These are phyloP conservation scores for Thalia dealbata DNA, from an alignment of 176 grass and related monocot species.

Conservation along the genomic window DNA sequence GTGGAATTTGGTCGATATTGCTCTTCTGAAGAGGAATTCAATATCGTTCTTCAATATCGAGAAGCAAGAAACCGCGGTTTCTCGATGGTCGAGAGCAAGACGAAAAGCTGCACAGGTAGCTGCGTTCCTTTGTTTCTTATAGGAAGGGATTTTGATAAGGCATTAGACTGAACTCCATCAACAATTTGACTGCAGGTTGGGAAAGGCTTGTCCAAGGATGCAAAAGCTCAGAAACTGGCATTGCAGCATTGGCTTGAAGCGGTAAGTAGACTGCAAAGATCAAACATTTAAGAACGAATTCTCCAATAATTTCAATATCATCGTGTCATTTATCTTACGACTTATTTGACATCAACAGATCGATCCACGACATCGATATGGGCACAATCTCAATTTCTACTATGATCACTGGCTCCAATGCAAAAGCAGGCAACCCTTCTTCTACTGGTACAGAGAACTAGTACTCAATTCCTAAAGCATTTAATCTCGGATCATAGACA, in stretches of 20 bases:
- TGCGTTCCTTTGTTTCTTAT: background rate
- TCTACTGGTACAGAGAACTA: slow-evolving; percentile 47
- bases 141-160: background rate
- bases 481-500: background rate
- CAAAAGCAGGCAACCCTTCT: slow-evolving; percentile 80
- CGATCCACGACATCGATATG: slow-evolving; percentile 82
- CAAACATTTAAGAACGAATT: background rate
- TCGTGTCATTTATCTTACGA: background rate
- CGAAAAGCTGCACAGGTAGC: slow-evolving; percentile 63
- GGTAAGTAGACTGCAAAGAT: slow-evolving; percentile 21
- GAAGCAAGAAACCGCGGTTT: slow-evolving; percentile 61
- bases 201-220: slow-evolving; percentile 79
- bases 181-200: slow-evolving; percentile 40
- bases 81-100: slow-evolving; percentile 76
- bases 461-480: no score
- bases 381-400: slow-evolving; percentile 88
- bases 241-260: slow-evolving; percentile 97
- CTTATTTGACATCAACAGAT: slow-evolving; percentile 40
- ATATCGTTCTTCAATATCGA: slow-evolving; percentile 68
- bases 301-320: no score
- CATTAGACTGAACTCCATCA: slow-evolving; percentile 1
- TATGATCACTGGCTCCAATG: slow-evolving; percentile 63
- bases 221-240: slow-evolving; percentile 76
- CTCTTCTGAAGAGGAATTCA: slow-evolving; percentile 58
- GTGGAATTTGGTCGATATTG: slow-evolving; percentile 84